Evolutionary conservation across 2,329 filamentous ascomycete species (phyloP).

Genomic region (Aspergillus sp.): DNA sequence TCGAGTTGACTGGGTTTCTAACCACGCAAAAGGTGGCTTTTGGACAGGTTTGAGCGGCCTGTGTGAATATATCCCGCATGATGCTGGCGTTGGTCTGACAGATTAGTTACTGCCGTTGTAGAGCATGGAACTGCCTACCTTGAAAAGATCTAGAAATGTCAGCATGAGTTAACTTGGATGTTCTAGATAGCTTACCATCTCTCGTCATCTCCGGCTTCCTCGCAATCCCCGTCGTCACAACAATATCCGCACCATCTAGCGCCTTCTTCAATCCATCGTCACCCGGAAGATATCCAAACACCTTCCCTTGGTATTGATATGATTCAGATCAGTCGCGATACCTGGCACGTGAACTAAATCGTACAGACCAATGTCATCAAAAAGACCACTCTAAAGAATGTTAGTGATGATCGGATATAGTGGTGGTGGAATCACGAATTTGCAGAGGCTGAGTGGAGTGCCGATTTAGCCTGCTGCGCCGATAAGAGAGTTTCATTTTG

Average conservation of each 20-base stretch:
- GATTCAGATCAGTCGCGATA: slow-evolving; percentile 6
- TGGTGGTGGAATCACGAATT: slow-evolving; percentile 1
- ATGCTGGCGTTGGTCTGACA: slow-evolving; percentile 3
- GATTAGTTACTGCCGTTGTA: too few species aligned
- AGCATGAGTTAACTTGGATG: not conserved
- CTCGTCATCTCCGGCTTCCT: slow-evolving; percentile 7
- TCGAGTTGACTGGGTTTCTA: slow-evolving; percentile 4
- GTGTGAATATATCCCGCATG: slow-evolving; percentile 2
- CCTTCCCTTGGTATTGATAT: slow-evolving; percentile 5
- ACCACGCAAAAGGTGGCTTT: slow-evolving; percentile 2
- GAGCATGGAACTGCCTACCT: not conserved
- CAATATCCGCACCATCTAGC: slow-evolving; percentile 2
- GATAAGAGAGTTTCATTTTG: slow-evolving; percentile 4
- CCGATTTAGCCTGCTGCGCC: slow-evolving; percentile 6
- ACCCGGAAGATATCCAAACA: slow-evolving; percentile 4
- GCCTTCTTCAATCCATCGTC: slow-evolving; percentile 3
- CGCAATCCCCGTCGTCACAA: slow-evolving; percentile 6
- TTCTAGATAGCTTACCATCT: slow-evolving; percentile 4
- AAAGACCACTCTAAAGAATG: slow-evolving; percentile 1
- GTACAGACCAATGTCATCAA: slow-evolving; percentile 7
- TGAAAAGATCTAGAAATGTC: not conserved
- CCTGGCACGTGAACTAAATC: slow-evolving; percentile 5
- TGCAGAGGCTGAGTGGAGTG: slow-evolving; percentile 6
- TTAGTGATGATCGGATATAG: not conserved
- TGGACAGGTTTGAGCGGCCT: slow-evolving; percentile 1